These are phyloP conservation scores for Dothideomycetidae sp. DNA, from an alignment of 2,329 filamentous ascomycete species.

Conservation along the genomic window DNA sequence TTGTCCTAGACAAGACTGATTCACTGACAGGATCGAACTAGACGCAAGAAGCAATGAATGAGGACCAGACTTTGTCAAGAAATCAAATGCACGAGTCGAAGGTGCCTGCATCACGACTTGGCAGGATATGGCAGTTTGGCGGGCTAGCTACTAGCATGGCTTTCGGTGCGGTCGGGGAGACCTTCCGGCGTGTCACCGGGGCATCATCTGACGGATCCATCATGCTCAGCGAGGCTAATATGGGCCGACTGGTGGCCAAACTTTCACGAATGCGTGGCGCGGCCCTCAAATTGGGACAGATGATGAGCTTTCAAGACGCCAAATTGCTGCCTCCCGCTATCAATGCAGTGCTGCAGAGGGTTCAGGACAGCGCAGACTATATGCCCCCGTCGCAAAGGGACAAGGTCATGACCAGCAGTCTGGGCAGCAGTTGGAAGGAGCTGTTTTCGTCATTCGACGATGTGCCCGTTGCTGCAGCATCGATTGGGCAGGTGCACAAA, in stretches of 20 bases:
- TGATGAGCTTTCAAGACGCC: slow-evolving; percentile 95
- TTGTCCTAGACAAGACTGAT: not conserved
- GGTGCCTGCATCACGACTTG: slow-evolving; percentile 75
- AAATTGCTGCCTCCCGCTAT: slow-evolving; percentile 85
- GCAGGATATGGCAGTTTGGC: slow-evolving; percentile 86
- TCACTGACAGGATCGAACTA: slow-evolving; percentile 5
- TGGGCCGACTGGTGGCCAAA: slow-evolving; percentile 84
- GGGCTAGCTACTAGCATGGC: slow-evolving; percentile 92
- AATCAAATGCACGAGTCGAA: slow-evolving; percentile 72
- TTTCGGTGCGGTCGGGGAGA: slow-evolving; percentile 76
- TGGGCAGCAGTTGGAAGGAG: slow-evolving; percentile 72
- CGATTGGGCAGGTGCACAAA: slow-evolving; percentile 90
- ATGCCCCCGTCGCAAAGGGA: slow-evolving; percentile 93
- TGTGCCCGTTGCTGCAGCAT: slow-evolving; percentile 83
- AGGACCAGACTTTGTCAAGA: slow-evolving; percentile 18
- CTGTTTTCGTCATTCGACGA: slow-evolving; percentile 79
- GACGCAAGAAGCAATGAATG: slow-evolving; percentile 16
- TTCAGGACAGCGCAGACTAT: slow-evolving; percentile 93
- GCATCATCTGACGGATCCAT: slow-evolving; percentile 55
- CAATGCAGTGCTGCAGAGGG: slow-evolving; percentile 78
- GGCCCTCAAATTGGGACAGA: slow-evolving; percentile 91
- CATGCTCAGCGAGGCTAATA: slow-evolving; percentile 76
- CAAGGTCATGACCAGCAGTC: slow-evolving; percentile 61
- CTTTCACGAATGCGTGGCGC: slow-evolving; percentile 93
- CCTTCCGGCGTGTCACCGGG: slow-evolving; percentile 65